Evolutionary conservation across 2,329 filamentous ascomycete species (phyloP).

Genomic region (Uncinocarpus reesii): DNA sequence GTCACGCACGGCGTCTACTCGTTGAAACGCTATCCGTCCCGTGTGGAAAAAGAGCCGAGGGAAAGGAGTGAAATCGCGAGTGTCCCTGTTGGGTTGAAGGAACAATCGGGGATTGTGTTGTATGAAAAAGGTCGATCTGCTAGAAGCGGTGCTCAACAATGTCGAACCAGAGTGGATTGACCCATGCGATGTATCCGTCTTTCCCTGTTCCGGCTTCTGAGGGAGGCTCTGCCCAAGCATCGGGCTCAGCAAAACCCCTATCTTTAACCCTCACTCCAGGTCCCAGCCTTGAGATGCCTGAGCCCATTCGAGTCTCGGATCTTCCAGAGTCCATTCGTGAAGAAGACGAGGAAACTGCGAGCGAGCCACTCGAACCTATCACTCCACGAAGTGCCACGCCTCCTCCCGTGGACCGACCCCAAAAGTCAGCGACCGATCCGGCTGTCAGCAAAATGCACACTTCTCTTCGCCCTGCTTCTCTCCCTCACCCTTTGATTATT

Average conservation of each 20-base stretch:
- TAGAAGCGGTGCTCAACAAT: slow-evolving; percentile 7
- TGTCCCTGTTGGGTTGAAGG: too few species aligned
- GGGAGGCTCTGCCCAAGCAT: not conserved
- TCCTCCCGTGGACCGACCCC: slow-evolving; percentile 7
- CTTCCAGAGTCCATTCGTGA: slow-evolving; percentile 17
- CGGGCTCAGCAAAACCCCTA: not conserved
- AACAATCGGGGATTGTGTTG: not conserved
- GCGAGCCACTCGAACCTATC: slow-evolving; percentile 19
- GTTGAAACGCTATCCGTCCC: too few species aligned
- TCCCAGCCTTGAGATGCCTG: slow-evolving; percentile 11
- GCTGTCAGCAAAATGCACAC: slow-evolving; percentile 10
- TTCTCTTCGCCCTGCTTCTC: slow-evolving; percentile 9
- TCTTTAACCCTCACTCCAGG: slow-evolving; percentile 3
- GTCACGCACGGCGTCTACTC: too few species aligned
- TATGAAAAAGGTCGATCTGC: not conserved
- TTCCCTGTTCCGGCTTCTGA: slow-evolving; percentile 1
- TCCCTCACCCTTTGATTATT: slow-evolving; percentile 16
- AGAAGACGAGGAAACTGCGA: slow-evolving; percentile 19
- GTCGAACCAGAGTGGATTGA: slow-evolving; percentile 8
- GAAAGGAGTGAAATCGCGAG: too few species aligned
- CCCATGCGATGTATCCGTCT: slow-evolving; percentile 10
- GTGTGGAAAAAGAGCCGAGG: too few species aligned
- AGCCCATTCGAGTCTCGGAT: slow-evolving; percentile 13
- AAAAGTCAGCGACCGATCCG: slow-evolving; percentile 1
- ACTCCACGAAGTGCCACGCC: slow-evolving; percentile 19